Evolutionary conservation across 176 grass and related monocot species (phyloP), one percentile per base, ranked within the genome.

Genomic region (Leersia perrieri): DNA sequence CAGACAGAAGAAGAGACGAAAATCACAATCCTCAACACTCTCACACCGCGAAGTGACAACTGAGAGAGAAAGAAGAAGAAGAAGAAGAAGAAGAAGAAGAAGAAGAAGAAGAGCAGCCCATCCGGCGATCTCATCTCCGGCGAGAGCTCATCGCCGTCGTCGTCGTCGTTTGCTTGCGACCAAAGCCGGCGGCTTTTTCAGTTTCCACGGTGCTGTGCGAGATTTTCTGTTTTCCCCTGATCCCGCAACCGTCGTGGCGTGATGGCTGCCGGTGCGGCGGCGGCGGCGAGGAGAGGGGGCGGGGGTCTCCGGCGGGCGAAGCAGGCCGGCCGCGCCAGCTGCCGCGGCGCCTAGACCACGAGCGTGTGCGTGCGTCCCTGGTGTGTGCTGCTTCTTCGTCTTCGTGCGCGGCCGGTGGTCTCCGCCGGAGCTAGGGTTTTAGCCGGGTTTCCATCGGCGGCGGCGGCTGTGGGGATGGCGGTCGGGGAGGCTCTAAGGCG

Each of bases 261-360:
- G 77, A 97, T 97, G 95, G 83, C 85, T 91, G 92, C 77, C 85
- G 70, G 88, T 68, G 74, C 66, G 75, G 89, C 80, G 75, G 83
- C 85, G 76, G 87, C 74, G 44, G 82, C 68, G 47, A 75, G 57
- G 79, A 80, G 34, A 11, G 80, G 68, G 83, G 86, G 79, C 60
- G 90, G 91, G 34, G 78, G 82, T 68, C 80, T 89, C 80, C 86
- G 95, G 67, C 86, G 95, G 67, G 62, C 90, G 73, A 92, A 92
- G 88, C 90, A 97, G 86, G 95, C 95, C 25, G 94, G 94, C 4
- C 92, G 90, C 51, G 85, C 83, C 74, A 89, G 92, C 84, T 92
- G 92, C 95, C 95, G 92, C 84, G 95, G 95, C 73, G 93, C 89
- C 86, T 94, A 97, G 94, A n/a, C n/a, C n/a, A n/a, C n/a, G n/a